Evolutionary conservation across 1,284 basidiomycete species (phyloP).

Genomic region (Microstroma glucosiphilum): DNA sequence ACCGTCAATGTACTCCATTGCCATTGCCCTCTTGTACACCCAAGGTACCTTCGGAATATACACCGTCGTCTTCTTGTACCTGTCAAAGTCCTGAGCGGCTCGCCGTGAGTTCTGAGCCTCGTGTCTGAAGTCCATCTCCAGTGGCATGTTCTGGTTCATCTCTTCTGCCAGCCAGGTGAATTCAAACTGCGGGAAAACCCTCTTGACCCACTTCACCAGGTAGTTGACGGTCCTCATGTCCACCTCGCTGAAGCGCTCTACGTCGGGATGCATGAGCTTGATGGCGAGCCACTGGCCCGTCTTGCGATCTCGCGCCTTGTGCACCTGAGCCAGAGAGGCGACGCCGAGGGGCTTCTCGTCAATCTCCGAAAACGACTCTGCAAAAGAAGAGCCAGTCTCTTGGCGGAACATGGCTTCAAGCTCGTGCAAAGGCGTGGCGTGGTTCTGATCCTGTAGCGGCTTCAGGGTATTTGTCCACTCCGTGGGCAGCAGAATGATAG

Average conservation of each 20-base stretch:
- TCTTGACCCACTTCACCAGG: conserved; percentile 71
- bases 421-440: conserved; percentile 45
- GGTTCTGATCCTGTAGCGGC: conserved; percentile 54
- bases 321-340: conserved; percentile 88
- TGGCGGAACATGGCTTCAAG: conserved; percentile 46
- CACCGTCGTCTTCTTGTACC: conserved; percentile 57
- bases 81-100: conserved; percentile 66
- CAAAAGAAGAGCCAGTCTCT: conserved; percentile 46
- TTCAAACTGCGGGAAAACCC: conserved; percentile 74
- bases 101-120: conserved; percentile 79
- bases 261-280: conserved; percentile 92
- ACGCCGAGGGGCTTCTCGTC: conserved; percentile 87
- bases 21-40: conserved; percentile 75
- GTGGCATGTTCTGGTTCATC: conserved; percentile 63
- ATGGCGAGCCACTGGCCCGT: conserved; percentile 66
- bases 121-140: conserved; percentile 86
- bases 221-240: conserved; percentile 62
- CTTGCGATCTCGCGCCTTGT: conserved; percentile 67
- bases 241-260: conserved; percentile 86
- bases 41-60: conserved; percentile 84
- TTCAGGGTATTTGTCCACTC: conserved; percentile 64
- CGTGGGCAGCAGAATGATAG: conserved; percentile 66
- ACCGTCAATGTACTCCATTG: conserved; percentile 87
- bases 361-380: conserved; percentile 61
- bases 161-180: conserved; percentile 72